Evolutionary conservation across 2,329 filamentous ascomycete genomes (phyloP).

Genomic region (Diaporthe vexans): DNA sequence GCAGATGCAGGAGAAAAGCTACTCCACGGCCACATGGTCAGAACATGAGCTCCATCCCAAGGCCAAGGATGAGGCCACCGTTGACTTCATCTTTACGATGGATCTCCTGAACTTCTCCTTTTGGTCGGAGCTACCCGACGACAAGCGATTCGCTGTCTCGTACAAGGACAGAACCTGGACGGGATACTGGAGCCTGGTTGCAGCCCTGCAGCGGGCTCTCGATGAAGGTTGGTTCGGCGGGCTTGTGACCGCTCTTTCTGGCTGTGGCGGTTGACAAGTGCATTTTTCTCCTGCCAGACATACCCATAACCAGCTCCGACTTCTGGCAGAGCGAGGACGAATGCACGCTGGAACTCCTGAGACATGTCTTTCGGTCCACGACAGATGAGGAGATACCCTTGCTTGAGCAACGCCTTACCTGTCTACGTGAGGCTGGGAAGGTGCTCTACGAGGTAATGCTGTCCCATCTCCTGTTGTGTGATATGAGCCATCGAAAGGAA

Average conservation of each 20-base stretch:
- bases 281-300: conserved; percentile 63
- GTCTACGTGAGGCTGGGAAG: conserved; percentile 85
- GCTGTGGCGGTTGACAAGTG: conserved; percentile 29
- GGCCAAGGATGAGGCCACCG: conserved; percentile 80
- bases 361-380: conserved; percentile 85
- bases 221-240: conserved; percentile 77
- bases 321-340: conserved; percentile 87
- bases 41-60: conserved; percentile 92
- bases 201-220: conserved; percentile 85
- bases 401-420: conserved; percentile 81
- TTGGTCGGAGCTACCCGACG: conserved; percentile 82
- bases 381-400: conserved; percentile 91
- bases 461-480: background rate
- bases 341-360: conserved; percentile 81
- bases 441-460: conserved; percentile 80
- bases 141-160: conserved; percentile 84
- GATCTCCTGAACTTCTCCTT: conserved; percentile 97
- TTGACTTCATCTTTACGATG: conserved; percentile 97
- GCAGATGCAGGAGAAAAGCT: conserved; percentile 86
- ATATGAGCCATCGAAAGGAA: background rate
- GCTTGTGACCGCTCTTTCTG: conserved; percentile 40
- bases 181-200: conserved; percentile 95
- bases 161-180: conserved; percentile 89
- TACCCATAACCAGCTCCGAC: conserved; percentile 88
- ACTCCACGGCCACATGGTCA: conserved; percentile 89